Evolutionary conservation across 768 basidiomycete genomes (phyloP).

Genomic region (Lactarius trivialis): DNA sequence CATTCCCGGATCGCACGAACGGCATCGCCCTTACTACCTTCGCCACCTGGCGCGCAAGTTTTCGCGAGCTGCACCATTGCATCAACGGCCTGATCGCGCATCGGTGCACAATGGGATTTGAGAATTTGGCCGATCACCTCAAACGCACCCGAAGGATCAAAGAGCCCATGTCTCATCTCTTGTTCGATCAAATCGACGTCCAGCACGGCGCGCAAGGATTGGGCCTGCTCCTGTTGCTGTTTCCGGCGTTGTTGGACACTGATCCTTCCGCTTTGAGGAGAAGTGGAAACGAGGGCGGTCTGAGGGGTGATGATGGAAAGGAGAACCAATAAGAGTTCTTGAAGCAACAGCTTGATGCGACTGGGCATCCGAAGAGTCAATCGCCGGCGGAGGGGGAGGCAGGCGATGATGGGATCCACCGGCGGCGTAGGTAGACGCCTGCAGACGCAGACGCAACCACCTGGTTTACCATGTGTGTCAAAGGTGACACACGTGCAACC

Average conservation of each 20-base stretch:
- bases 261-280: constrained; percentile 20
- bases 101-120: constrained; percentile 89
- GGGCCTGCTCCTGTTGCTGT: constrained; percentile 21
- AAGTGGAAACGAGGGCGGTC: constrained; percentile 37
- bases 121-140: constrained; percentile 71
- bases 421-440: constrained; percentile 24
- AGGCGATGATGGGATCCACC: constrained; percentile 40
- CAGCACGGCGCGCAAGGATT: constrained; percentile 33
- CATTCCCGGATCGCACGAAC: constrained; percentile 73
- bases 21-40: constrained; percentile 53
- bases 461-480: constrained; percentile 46
- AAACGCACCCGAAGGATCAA: constrained; percentile 77
- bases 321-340: constrained; percentile 51
- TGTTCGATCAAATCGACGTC: constrained; percentile 79
- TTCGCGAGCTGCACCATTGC: constrained; percentile 71
- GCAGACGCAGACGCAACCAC: constrained; percentile 48
- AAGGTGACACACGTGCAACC: constrained; percentile 85
- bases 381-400: constrained; percentile 30
- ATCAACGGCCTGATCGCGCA: constrained; percentile 81
- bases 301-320: constrained; percentile 75
- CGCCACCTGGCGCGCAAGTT: constrained; percentile 47
- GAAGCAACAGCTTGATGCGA: constrained; percentile 62
- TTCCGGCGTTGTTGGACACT: constrained; percentile 19
- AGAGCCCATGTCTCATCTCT: constrained; percentile 68
- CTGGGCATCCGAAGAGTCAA: constrained; percentile 65